Conservation (phyloP, 225 moss, liverwort and hornwort genomes). For the Polytrichum commune region DNA sequence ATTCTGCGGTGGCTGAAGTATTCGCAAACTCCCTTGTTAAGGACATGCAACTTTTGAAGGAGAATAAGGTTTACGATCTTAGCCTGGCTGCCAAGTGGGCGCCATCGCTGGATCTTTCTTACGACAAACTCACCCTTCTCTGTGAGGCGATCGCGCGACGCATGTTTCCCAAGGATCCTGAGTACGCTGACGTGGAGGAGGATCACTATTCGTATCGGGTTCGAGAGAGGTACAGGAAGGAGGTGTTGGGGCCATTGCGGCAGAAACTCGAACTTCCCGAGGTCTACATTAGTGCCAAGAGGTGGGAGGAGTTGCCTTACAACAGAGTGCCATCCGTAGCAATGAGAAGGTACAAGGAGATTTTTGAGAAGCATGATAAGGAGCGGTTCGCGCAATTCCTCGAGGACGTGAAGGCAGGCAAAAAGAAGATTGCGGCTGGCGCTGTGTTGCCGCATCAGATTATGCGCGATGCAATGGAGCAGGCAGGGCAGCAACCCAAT, state of each 20-base stretch:
- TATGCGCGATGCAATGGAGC: slow-evolving; percentile 32
- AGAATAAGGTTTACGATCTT: slow-evolving; percentile 42
- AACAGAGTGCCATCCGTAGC: slow-evolving; percentile 77
- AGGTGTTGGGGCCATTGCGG: slow-evolving; percentile 62
- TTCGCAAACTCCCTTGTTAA: slow-evolving; percentile 55
- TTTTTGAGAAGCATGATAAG: slow-evolving; percentile 60
- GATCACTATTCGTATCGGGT: slow-evolving; percentile 45
- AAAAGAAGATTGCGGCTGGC: slow-evolving; percentile 73
- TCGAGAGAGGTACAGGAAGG: slow-evolving; percentile 72
- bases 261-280: slow-evolving; percentile 75
- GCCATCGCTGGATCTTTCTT: slow-evolving; percentile 69
- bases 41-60: slow-evolving; percentile 54
- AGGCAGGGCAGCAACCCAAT: slow-evolving; percentile 23
- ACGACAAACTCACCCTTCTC: slow-evolving; percentile 63
- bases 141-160: slow-evolving; percentile 68
- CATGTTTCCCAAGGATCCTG: slow-evolving; percentile 64
- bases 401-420: slow-evolving; percentile 57
- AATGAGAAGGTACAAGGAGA: slow-evolving; percentile 64
- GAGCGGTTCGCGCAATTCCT: slow-evolving; percentile 62
- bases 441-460: slow-evolving; percentile 77
- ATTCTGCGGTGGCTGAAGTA: slow-evolving; percentile 57
- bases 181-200: slow-evolving; percentile 54
- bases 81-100: slow-evolving; percentile 85
- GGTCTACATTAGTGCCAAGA: slow-evolving; percentile 76
- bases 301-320: slow-evolving; percentile 75